Evolutionary conservation across 139 green algal species (phyloP), one percentile per base, ranked within the genome.

Genomic region (Trebouxia sp.): DNA sequence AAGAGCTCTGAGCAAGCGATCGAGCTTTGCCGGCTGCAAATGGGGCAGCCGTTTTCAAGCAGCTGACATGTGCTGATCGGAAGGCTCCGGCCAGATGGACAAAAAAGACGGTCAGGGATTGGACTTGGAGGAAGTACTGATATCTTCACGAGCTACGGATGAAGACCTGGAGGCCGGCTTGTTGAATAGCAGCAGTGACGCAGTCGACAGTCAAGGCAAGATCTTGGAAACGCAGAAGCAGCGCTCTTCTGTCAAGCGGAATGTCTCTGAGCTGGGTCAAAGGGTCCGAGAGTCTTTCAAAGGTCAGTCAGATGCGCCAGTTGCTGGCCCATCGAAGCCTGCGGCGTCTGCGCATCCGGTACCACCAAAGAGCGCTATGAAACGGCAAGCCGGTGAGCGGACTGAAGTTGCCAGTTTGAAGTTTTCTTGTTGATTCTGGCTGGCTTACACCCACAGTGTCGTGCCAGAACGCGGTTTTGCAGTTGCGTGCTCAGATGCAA

Each of bases 331-430:
- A 24, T 8, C 24, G 14, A 38, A 39, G 17, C 55, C 55, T 10
- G 1, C n/a, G 37, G 26, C 11, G 11, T n/a, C 32, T 17, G 11
- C 32, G 12, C 32, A 30, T 72, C 62, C 62, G 4, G 5, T 41
- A 38, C 28, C 42, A 10, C 69, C 69, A 10, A 77, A 77, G 22
- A 77, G 69, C 22, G 69, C 69, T 41, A 77, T 77, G 69, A 77
- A 77, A 41, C 53, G 55, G 69, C 56, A 69, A 22, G 41, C 69
- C 10, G 69, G 69, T 77, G 24, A 22, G 50, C 50, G 26, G 2
- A 22, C 50, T 28, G 22, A 3, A 28, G 22, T 17, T 17, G 20
- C 50, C 22, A 58, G 50, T 17, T 17, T 58, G 22, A 58, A 22
- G 50, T 58, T 22, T 28, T 22, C 4, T 28, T 58, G 20, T 22